Evolutionary conservation across 169 alveolate genomes (phyloP).

Genomic region (Miamiensis avidus): DNA sequence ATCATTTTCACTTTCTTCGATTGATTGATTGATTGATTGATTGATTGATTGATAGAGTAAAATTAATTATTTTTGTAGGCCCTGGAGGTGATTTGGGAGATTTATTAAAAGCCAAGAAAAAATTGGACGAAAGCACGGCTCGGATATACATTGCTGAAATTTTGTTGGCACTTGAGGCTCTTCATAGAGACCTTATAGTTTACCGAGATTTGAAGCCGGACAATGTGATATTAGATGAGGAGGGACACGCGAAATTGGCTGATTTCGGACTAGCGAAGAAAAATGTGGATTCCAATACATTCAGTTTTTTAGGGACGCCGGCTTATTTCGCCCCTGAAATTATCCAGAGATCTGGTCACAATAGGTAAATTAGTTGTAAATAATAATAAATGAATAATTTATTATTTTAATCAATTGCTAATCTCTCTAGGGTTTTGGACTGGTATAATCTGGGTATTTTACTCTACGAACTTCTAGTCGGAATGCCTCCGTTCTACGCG

Average conservation of each 20-base stretch:
- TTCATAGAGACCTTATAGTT: constrained; percentile 50
- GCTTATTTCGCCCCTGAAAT: constrained; percentile 74
- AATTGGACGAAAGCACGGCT: constrained; percentile 51
- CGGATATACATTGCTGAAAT: constrained; percentile 60
- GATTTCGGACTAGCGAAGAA: constrained; percentile 71
- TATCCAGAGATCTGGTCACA: constrained; percentile 45
- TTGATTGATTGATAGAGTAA: too few species aligned
- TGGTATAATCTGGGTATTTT: constrained; percentile 89
- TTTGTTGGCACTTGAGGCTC: constrained; percentile 50
- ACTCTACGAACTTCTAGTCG: constrained; percentile 87
- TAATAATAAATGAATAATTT: too few species aligned
- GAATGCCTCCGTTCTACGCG: constrained; percentile 86
- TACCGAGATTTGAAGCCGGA: constrained; percentile 79
- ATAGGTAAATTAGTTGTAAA: constrained; percentile 41
- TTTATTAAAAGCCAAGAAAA: constrained; percentile 58
- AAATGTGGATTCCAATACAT: constrained; percentile 35
- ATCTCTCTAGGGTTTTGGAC: constrained; percentile 80
- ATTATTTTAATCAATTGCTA: too few species aligned
- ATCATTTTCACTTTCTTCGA: background rate
- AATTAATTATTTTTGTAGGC: background rate
- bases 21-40: too few species aligned
- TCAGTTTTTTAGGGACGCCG: constrained; percentile 72
- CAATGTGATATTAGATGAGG: constrained; percentile 61
- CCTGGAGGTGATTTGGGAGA: constrained; percentile 80
- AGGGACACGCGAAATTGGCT: constrained; percentile 62